These are phyloP conservation scores for Fusarium humuli DNA, from an alignment of 2,329 filamentous ascomycete species.

Conservation along the genomic window DNA sequence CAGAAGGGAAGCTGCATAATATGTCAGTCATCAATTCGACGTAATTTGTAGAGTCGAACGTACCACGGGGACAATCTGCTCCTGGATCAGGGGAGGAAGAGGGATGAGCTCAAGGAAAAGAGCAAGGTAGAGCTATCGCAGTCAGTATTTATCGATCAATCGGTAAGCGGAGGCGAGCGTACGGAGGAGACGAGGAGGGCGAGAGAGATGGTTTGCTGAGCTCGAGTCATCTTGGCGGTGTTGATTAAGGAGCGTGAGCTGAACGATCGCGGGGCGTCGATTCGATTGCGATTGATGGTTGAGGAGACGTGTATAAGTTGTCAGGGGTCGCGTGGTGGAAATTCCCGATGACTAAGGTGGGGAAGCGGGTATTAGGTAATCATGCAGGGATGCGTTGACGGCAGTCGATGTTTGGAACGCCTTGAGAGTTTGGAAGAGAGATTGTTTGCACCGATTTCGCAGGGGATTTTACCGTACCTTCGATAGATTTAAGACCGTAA, in stretches of 20 bases:
- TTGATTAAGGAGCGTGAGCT: conserved; percentile 17
- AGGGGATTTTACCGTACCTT: too few species aligned
- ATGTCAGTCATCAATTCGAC: background rate
- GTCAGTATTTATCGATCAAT: conserved; percentile 29
- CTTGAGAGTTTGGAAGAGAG: accelerated
- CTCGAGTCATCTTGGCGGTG: conserved; percentile 82
- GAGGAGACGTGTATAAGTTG: conserved; percentile 47
- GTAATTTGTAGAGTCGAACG: conserved; percentile 50
- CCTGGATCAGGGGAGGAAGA: conserved; percentile 80
- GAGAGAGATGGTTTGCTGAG: conserved; percentile 90
- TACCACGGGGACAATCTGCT: conserved; percentile 91
- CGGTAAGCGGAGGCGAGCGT: conserved; percentile 56
- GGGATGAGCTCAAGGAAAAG: conserved; percentile 87
- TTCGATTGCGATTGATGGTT: conserved; percentile 21
- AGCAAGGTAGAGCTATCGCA: conserved; percentile 84
- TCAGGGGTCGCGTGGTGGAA: conserved; percentile 42
- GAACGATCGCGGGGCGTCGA: conserved; percentile 2
- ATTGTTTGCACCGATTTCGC: conserved; percentile 13
- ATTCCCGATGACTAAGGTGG: conserved; percentile 34
- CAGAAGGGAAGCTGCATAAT: conserved; percentile 84
- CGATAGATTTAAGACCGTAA: too few species aligned
- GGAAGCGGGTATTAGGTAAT: conserved; percentile 12
- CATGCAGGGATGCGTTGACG: background rate
- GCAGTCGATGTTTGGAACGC: background rate
- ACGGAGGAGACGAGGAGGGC: conserved; percentile 90